A percentile compares a stretch with the other conserved stretches of the same genome.
phyloP scores from a whole-genome alignment of 306 rosid genomes.

The Vigna angularis region DNA sequence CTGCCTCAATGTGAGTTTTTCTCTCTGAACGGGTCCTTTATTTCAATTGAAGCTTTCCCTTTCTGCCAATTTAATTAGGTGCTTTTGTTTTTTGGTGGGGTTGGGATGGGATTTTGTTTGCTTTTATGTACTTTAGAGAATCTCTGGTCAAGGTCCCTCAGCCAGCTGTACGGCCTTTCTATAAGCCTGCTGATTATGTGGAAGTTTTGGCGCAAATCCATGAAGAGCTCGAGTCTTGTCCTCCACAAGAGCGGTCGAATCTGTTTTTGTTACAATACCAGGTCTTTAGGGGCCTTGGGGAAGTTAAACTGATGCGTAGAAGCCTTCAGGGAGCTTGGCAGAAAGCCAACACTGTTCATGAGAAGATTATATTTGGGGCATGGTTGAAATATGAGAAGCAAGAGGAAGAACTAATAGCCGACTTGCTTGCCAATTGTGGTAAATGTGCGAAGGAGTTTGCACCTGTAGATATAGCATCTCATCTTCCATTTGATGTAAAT shows the following conservation, averaged over 20 bases:
- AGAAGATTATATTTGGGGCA: conserved; percentile 86
- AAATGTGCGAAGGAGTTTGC: conserved; percentile 83
- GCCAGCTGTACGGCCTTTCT: conserved; percentile 80
- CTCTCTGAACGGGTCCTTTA: conserved; percentile 2
- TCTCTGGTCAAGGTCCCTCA: conserved; percentile 90
- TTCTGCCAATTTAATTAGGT: conserved; percentile 22
- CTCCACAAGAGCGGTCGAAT: conserved; percentile 72
- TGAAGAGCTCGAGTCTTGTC: conserved; percentile 89
- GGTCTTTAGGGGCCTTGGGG: conserved; percentile 93
- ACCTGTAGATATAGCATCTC: conserved; percentile 66
- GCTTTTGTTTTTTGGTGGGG: background rate
- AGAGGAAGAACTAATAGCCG: conserved; percentile 79
- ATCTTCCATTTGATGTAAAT: conserved; percentile 55
- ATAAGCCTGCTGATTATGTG: conserved; percentile 84
- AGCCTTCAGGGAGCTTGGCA: conserved; percentile 89
- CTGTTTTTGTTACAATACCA: conserved; percentile 81
- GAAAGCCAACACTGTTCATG: conserved; percentile 75
- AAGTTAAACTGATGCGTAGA: conserved; percentile 82
- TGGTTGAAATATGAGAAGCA: conserved; percentile 92
- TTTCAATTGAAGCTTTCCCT: conserved; percentile 2
- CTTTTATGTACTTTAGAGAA: conserved; percentile 63
- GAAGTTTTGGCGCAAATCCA: conserved; percentile 93
- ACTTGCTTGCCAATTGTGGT: conserved; percentile 72
- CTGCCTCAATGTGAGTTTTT: conserved; percentile 77
- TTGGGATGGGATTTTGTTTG: conserved; percentile 31